These are phyloP conservation scores for Trichoderma gamsii DNA, from an alignment of 495 filamentous ascomycete genomes.

Conservation along the genomic window DNA sequence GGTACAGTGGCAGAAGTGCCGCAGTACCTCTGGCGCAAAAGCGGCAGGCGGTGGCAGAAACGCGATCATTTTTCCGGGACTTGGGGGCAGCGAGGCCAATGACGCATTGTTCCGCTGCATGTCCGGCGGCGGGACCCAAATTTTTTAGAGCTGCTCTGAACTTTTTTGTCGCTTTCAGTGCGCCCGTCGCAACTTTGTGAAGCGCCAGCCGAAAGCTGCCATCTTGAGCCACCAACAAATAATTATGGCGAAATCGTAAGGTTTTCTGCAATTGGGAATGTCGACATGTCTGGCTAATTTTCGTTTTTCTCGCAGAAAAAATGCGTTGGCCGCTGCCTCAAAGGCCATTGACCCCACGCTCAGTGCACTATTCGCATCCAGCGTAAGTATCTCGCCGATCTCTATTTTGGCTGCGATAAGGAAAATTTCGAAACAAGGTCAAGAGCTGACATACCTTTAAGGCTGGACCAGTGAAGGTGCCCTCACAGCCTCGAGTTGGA, in stretches of 20 bases:
- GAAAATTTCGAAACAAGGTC: background rate
- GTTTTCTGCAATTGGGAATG: slow-evolving; percentile 8
- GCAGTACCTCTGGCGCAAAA: no score
- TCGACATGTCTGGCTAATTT: slow-evolving; percentile 3
- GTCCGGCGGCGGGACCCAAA: slow-evolving; percentile 8
- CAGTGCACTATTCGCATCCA: slow-evolving; percentile 72
- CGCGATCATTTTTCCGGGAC: no score
- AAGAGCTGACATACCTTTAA: slow-evolving; percentile 31
- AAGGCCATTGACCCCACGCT: slow-evolving; percentile 66
- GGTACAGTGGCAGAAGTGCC: no score
- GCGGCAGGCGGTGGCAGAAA: no score
- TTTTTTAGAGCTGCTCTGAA: slow-evolving; percentile 11
- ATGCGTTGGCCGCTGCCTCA: slow-evolving; percentile 30
- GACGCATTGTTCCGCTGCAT: slow-evolving; percentile 9
- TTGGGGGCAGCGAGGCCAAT: no score
- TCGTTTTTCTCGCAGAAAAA: slow-evolving; percentile 25
- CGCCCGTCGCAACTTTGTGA: background rate
- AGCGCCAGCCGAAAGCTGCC: slow-evolving; percentile 15
- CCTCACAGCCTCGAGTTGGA: slow-evolving; percentile 46
- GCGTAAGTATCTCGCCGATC: slow-evolving; percentile 49
- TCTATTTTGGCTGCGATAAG: background rate
- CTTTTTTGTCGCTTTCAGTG: slow-evolving; percentile 9
- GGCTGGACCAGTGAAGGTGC: slow-evolving; percentile 62
- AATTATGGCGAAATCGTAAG: slow-evolving; percentile 30
- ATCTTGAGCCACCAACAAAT: slow-evolving; percentile 19